These are phyloP conservation scores for Septoria petroselini DNA, from an alignment of 2,329 filamentous ascomycete species.

Conservation along the genomic window DNA sequence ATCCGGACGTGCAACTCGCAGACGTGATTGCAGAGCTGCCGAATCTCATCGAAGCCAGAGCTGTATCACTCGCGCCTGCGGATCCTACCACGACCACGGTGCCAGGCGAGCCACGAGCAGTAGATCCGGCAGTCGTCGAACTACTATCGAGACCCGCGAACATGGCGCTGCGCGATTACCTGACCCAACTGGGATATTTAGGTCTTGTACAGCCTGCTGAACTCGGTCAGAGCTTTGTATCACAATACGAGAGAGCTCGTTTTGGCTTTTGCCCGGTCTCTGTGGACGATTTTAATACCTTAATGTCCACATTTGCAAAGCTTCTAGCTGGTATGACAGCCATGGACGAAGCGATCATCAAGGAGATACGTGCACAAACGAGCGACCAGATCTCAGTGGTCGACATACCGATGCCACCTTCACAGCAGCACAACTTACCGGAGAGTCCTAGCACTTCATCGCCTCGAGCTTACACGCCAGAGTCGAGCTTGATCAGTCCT, in stretches of 20 bases:
- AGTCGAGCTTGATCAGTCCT: conserved; percentile 29
- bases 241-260: conserved; percentile 76
- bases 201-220: conserved; percentile 57
- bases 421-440: conserved; percentile 2
- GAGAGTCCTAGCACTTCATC: conserved; percentile 16
- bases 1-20: conserved; percentile 78
- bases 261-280: conserved; percentile 71
- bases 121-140: conserved; percentile 55
- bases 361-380: conserved; percentile 37
- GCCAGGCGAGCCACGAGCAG: conserved; percentile 29
- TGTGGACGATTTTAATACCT: conserved; percentile 66
- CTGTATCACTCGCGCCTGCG: conserved; percentile 74
- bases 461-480: conserved; percentile 18
- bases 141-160: conserved; percentile 66
- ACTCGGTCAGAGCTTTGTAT: conserved; percentile 61
- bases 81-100: conserved; percentile 48
- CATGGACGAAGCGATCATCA: conserved; percentile 56
- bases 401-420: conserved; percentile 1
- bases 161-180: conserved; percentile 77
- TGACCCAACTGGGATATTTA: conserved; percentile 66
- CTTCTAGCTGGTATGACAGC: conserved; percentile 71
- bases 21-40: conserved; percentile 80
- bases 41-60: conserved; percentile 87
- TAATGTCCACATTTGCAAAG: conserved; percentile 83
- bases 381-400: conserved; percentile 14